Evolutionary conservation across 495 filamentous ascomycete species (phyloP), one percentile per base, ranked within the genome.

Genomic region (Penicillium steckii): DNA sequence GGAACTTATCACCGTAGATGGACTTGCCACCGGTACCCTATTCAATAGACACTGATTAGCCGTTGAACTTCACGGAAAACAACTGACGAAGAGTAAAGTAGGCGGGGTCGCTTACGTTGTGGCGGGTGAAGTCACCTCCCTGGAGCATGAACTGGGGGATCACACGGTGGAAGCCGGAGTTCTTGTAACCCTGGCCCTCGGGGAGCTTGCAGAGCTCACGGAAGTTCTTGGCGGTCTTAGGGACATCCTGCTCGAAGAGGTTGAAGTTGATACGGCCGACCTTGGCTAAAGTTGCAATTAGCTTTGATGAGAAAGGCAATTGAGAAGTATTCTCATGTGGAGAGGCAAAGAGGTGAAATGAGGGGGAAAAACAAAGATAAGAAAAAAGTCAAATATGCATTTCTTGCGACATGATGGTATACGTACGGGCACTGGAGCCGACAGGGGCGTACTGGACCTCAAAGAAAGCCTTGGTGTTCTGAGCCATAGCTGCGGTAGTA

Each of bases 121-220:
- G 85, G 53, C 83, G 85, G 53, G 94, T 99, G 80, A 97, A 99
- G 75, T 99, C 94, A 73, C 94, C 94, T 62, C 94, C 94, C 76
- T 99, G 94, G 70, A 97, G 89, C 94, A 99, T 99, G 80, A 99
- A 99, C 54, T 86, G 72, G 71, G 95, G 95, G 77, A 99, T 99
- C 60, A 99, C 84, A 52, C 94, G 89, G 80, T 99, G 94, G 85
- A 99, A 99, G 52, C 53, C 67, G 48, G 88, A 93, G 64, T 87
- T 90, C 74, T 94, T 91, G 86, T 90, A 99, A 44, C 91, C 90
- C 42, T 84, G 59, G 23, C 92, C 93, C 72, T 95, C 85, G 79
- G 95, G 88, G 37, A 82, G 83, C n/a, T 90, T 97, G 80, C 94
- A 97, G 44, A 99, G 85, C 55, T 85, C 84, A 71, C 90, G 90